Base-by-base conservation (phyloP, 2,329 filamentous ascomycete genomes). In the Huntiella abstrusa region DNA sequence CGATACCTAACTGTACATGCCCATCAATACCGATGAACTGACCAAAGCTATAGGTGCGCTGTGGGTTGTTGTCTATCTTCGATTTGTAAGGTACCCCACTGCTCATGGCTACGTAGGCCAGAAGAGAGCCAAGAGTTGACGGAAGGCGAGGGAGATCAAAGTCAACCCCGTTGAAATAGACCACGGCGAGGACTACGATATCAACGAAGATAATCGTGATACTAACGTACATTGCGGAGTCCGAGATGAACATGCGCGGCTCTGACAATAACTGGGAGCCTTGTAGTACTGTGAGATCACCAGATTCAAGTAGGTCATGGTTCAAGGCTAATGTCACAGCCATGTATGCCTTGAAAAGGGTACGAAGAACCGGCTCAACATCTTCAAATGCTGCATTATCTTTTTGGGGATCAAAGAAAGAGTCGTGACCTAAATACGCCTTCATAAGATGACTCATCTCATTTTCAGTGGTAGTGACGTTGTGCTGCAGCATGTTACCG, bases 141-240 rank as follows among this genome's bases (percentile, higher is more conserved):
- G 73, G 73, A 55, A 77, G 58, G 0, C 68, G 58, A 0, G 70
- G 65, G 0, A 77, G 57, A 15, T 68, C 65, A 2, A 59, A 58
- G 1, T 59, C 59, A 0, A 68, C 61, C 0, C 65, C 52, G 0
- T 57, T 51, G 0, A 55, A 10, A 46, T 74, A 77, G 4, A 73
- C 59, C 0, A 59, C 0, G 0, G 63, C n/a, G 0, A 66, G 62
- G 0, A 67, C 62, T 0, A 67, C 5, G 0, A 66, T 52, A 38
- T 75, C 68, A 0, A 65, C 15, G 0, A 41, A 51, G 0, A 77
- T 50, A 0, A 76, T 64, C 0, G 48, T 50, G 4, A 69, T 55
- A 0, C 63, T 59, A 1, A 74, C 61, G 3, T 59, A 53, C 40
- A 73, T 68, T 15, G 72, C 67, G 0, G 62, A 49, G 0, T 52